Evolutionary conservation across 768 basidiomycete species (phyloP).

Genomic region (Phaeotremella fagi): DNA sequence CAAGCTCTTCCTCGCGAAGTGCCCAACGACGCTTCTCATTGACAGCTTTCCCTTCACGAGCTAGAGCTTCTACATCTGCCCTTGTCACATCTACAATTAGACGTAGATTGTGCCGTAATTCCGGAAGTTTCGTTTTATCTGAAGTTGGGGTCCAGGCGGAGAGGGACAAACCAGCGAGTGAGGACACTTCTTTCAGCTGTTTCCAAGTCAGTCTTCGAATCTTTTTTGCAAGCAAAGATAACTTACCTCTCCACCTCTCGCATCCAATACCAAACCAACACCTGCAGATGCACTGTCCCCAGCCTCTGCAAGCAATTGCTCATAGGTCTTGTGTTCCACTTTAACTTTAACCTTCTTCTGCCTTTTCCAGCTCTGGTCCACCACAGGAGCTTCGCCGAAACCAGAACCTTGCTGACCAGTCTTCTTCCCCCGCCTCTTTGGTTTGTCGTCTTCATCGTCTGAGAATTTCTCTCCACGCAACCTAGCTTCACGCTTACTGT

Average conservation of each 20-base stretch:
- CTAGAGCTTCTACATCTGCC: conserved; percentile 78
- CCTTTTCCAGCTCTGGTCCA: conserved; percentile 74
- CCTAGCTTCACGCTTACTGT: conserved; percentile 47
- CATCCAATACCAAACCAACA: conserved; percentile 87
- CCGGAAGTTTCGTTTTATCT: conserved; percentile 84
- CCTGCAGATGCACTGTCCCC: conserved; percentile 54
- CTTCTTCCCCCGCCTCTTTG: conserved; percentile 17
- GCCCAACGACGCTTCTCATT: conserved; percentile 73
- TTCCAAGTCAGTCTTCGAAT: conserved; percentile 1
- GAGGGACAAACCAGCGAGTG: conserved; percentile 72
- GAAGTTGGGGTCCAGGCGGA: conserved; percentile 73
- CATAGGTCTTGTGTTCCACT: conserved; percentile 92
- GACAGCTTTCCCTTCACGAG: conserved; percentile 78
- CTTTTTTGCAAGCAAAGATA: not conserved
- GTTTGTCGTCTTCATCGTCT: conserved; percentile 44
- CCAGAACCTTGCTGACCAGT: not conserved
- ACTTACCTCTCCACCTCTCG: conserved; percentile 83
- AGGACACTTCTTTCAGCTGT: conserved; percentile 83
- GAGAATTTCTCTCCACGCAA: conserved; percentile 38
- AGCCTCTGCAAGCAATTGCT: conserved; percentile 86
- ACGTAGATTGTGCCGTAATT: conserved; percentile 91
- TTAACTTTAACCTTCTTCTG: conserved; percentile 73
- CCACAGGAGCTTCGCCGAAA: conserved; percentile 39
- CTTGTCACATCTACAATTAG: conserved; percentile 79
- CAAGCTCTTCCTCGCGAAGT: conserved; percentile 62